Conservation (phyloP, 257 asterid genomes). For the Solanum clarkiae region DNA sequence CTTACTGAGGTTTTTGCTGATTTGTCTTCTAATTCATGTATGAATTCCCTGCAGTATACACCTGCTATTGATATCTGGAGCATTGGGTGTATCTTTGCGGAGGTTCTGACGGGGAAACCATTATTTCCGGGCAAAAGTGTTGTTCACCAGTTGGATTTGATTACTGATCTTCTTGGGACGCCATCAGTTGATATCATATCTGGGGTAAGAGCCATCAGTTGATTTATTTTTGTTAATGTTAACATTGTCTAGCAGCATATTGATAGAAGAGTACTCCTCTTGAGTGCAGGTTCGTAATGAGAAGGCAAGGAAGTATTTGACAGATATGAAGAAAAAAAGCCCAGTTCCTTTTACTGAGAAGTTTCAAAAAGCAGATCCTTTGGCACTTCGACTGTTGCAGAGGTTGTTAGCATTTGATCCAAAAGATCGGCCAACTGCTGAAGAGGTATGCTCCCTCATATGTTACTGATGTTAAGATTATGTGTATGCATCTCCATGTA, state of each 20-base stretch:
- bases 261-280: background rate
- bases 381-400: conserved; percentile 59
- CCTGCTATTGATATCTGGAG: conserved; percentile 93
- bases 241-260: background rate
- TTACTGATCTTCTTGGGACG: conserved; percentile 83
- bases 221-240: background rate
- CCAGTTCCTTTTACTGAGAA: conserved; percentile 52
- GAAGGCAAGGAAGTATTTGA: conserved; percentile 81
- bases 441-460: conserved; percentile 36
- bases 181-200: conserved; percentile 71
- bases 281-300: conserved; percentile 77
- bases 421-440: conserved; percentile 90
- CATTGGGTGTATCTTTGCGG: conserved; percentile 85
- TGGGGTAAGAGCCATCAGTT: conserved; percentile 35
- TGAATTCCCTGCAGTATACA: conserved; percentile 58
- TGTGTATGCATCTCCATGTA: background rate
- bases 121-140: conserved; percentile 89
- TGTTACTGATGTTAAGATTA: background rate
- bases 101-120: conserved; percentile 77
- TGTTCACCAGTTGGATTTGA: conserved; percentile 84
- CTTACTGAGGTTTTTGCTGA: background rate
- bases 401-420: conserved; percentile 87
- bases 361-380: conserved; percentile 57
- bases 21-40: conserved; percentile 1
- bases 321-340: conserved; percentile 60